Evolutionary conservation across 176 grass and related monocot genomes (phyloP).

Genomic region (Carex pumila): DNA sequence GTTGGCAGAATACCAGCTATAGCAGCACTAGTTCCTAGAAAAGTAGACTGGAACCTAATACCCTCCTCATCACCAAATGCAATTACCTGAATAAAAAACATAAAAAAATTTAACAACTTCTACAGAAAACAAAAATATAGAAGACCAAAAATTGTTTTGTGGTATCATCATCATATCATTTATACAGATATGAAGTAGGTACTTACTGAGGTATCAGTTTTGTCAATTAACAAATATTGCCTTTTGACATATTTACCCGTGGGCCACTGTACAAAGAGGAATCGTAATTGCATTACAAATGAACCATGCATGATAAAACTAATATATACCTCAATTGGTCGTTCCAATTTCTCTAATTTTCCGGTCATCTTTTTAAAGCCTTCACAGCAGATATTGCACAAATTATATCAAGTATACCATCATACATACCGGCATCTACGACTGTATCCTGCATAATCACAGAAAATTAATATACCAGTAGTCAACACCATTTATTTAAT

Average conservation of each 20-base stretch:
- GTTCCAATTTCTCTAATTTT: constrained; percentile 59
- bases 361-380: constrained; percentile 61
- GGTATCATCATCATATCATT: background rate
- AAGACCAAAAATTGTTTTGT: background rate
- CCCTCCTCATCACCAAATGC: constrained; percentile 99
- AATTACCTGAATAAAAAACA: constrained; percentile 50
- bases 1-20: constrained; percentile 86
- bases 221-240: background rate
- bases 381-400: constrained; percentile 85
- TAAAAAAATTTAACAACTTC: background rate
- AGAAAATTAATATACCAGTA: constrained; percentile 1
- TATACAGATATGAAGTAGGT: background rate
- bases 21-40: constrained; percentile 82
- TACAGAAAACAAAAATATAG: background rate
- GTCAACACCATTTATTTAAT: background rate
- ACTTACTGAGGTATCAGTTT: background rate
- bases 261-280: background rate
- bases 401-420: constrained; percentile 68
- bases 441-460: constrained; percentile 71
- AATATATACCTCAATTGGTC: constrained; percentile 57
- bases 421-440: constrained; percentile 89
- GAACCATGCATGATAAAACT: constrained; percentile 1
- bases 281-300: background rate
- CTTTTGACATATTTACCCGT: background rate
- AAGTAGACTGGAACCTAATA: constrained; percentile 86